phyloP scores from a whole-genome alignment of 768 basidiomycete genomes.

The Kwoniella sp. region DNA sequence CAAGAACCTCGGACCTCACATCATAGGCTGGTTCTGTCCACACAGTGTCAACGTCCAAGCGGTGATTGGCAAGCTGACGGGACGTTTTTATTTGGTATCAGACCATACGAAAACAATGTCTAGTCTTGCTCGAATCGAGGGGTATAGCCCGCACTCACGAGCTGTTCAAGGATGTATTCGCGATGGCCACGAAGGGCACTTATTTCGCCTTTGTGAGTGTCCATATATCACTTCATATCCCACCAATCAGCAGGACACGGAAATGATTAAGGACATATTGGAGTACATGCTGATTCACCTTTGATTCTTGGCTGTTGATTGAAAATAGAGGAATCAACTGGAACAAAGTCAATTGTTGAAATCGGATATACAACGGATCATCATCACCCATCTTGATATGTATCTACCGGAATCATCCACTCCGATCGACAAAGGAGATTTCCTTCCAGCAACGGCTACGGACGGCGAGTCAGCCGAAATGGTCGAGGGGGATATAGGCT shows the following conservation, averaged over 20 bases:
- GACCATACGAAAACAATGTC: slow-evolving; percentile 50
- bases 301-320: not conserved
- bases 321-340: slow-evolving; percentile 33
- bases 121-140: slow-evolving; percentile 38
- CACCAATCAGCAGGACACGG: too few species aligned
- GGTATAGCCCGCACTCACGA: slow-evolving; percentile 39
- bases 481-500: too few species aligned
- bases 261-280: too few species aligned
- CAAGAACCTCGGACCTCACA: too few species aligned
- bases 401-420: slow-evolving; percentile 35
- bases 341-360: slow-evolving; percentile 28
- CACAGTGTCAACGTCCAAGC: too few species aligned
- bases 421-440: too few species aligned
- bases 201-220: slow-evolving; percentile 51
- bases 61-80: not conserved
- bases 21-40: too few species aligned
- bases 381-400: slow-evolving; percentile 43
- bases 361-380: slow-evolving; percentile 29
- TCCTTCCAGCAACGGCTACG: too few species aligned
- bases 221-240: too few species aligned
- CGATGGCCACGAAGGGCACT: slow-evolving; percentile 46
- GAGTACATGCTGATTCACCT: too few species aligned
- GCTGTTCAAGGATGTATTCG: slow-evolving; percentile 52
- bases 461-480: too few species aligned
- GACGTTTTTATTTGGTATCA: slow-evolving; percentile 11